Evolutionary conservation across 73 alveolate genomes (phyloP), one percentile per base, ranked within the genome.

Genomic region (Breviolum minutum): DNA sequence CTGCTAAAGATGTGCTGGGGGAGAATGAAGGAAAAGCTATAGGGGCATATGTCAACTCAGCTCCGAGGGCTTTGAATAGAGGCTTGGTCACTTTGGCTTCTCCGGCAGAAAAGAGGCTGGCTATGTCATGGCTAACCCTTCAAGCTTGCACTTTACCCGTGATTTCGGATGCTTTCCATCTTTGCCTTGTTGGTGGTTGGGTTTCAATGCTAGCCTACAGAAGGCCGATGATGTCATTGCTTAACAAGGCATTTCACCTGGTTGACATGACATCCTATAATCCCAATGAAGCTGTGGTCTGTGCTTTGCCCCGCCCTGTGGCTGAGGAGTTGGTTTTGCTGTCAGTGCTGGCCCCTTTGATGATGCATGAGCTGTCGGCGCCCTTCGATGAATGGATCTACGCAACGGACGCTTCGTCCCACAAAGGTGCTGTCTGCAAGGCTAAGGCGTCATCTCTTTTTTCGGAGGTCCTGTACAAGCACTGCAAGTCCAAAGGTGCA

Each of bases 161-260:
- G 11, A 82, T 71, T 17, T 17, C 74, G 19, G 71, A 54, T 60
- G 6, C 91, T 22, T 71, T 82, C 2, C 73, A 60, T 24, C 63
- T 48, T 9, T 82, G 91, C 73, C 8, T 82, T 2, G 48, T 82
- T 9, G 91, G 91, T 5, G 91, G 73, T 17, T 82, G 91, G 91
- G 91, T 82, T 7, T 54, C 71, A 9, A 54, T 48, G 26, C 73
- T 82, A 22, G 60, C 14, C 19, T 60, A 54, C 54, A 40, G 91
- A 3, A 7, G 91, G 73, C 91, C 91, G 5, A 40, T 82, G 54
- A 82, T 82, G 71, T 54, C 69, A 2, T 22, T 82, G 40, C 54
- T 82, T 69, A 14, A 82, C 17, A 26, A 60, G 48, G 5, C 74
- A 13, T 82, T 82, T 54, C 20, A 19, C 22, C 63, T 82, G 14